Percentiles rank a stretch among this genome's conserved stretches.
These are phyloP conservation scores for Blastocystis sp. DNA, from an alignment of 352 stramenopile species.

Conservation along the genomic window DNA sequence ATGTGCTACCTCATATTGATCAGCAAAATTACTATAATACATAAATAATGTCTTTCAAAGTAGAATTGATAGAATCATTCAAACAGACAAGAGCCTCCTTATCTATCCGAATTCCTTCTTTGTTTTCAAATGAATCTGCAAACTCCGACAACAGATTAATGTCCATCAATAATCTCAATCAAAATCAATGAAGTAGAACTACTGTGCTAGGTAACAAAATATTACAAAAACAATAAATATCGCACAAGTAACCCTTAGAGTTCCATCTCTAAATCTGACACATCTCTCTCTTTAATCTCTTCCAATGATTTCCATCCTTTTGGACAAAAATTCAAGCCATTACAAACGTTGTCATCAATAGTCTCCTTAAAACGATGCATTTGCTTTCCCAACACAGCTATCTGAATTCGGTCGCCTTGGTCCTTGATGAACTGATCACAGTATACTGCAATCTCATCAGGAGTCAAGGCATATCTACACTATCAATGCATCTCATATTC, in stretches of 20 bases:
- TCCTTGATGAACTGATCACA: conserved; percentile 27
- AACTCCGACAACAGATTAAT: not conserved
- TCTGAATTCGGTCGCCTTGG: not conserved
- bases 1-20: not conserved
- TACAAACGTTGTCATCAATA: conserved; percentile 17
- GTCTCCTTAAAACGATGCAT: not conserved
- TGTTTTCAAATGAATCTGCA: not conserved
- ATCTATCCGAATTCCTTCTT: not conserved
- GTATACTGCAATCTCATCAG: not conserved
- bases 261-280: conserved; percentile 13
- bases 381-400: not conserved
- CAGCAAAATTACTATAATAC: not conserved
- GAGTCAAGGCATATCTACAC: conserved; percentile 32
- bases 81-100: not conserved
- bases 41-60: not conserved
- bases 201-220: not conserved
- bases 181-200: not conserved
- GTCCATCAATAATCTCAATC: not conserved
- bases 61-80: not conserved
- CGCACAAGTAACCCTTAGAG: not conserved
- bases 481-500: not conserved
- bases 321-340: not conserved
- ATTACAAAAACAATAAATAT: not conserved
- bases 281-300: not conserved
- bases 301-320: conserved; percentile 22